Evolutionary conservation across 2,329 filamentous ascomycete genomes (phyloP).

Genomic region (Beauveria scarabaeidicola): DNA sequence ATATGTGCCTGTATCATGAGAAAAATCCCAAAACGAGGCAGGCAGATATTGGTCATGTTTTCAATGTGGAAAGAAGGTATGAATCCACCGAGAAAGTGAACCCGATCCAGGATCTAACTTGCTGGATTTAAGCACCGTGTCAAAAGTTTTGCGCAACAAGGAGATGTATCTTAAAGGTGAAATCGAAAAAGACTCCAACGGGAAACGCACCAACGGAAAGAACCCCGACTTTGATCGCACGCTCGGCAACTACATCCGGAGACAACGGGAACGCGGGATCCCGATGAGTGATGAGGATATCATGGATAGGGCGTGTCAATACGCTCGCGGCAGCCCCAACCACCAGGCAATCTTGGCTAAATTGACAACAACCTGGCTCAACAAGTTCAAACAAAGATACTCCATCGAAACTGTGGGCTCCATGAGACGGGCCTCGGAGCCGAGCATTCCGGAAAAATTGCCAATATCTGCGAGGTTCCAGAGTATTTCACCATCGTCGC

Average conservation of each 20-base stretch:
- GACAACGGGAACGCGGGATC: conserved; percentile 67
- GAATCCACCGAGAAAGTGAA: conserved; percentile 11
- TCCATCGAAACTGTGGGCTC: conserved; percentile 42
- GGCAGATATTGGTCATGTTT: conserved; percentile 90
- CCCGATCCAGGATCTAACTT: conserved; percentile 15
- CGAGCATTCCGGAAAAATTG: conserved; percentile 62
- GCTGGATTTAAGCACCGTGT: conserved; percentile 68
- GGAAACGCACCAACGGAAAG: conserved; percentile 77
- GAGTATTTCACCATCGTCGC: conserved; percentile 64
- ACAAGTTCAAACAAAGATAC: conserved; percentile 93
- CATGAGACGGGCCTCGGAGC: conserved; percentile 51
- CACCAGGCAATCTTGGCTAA: conserved; percentile 64
- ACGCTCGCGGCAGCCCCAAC: conserved; percentile 60
- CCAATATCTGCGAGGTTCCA: conserved; percentile 43
- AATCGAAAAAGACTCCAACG: conserved; percentile 61
- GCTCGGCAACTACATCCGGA: conserved; percentile 77
- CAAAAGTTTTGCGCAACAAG: conserved; percentile 88
- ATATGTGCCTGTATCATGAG: conserved; percentile 91
- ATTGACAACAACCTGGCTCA: conserved; percentile 72
- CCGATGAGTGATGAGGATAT: conserved; percentile 73
- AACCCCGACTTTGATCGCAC: conserved; percentile 87
- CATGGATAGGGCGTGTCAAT: conserved; percentile 73
- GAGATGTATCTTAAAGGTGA: conserved; percentile 87
- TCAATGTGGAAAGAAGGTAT: conserved; percentile 96
- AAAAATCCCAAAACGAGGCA: conserved; percentile 88